Base-by-base conservation (phyloP, 306 rosid species). In the Cicer arietinum region DNA sequence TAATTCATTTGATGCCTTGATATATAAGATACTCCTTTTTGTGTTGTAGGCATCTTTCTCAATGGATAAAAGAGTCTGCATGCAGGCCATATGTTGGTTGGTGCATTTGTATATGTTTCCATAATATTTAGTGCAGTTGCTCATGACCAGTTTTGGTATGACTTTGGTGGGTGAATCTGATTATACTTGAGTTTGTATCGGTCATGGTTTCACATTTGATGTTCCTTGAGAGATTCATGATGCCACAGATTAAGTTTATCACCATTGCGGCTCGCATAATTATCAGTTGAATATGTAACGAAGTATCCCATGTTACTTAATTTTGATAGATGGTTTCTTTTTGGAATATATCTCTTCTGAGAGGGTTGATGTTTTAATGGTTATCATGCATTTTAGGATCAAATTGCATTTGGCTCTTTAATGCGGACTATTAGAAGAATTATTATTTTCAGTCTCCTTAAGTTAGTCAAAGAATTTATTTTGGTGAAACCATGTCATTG, bases 61-160 rank as follows among this genome's bases (percentile, higher is more conserved):
- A 60, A 48, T 68, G 77, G 70, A 70, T 61, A 57, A 80, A 69
- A 41, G 82, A 77, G 85, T 67, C 73, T 81, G 71, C 66, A 68
- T 52, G 56, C 73, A 66, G 50, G 84, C 80, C 67, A 7, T 52
- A 35, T 54, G 71, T 65, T 79, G 75, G 70, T 72, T 84, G 79
- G 71, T 79, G 85, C 76, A 71, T 81, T 79, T 80, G 83, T 81
- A 69, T 57, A 77, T 67, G 57, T 73, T 60, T 53, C 59, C 35
- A 51, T 65, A 35, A 50, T 74, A 35, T 69, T 37, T 70, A 77
- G 30, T 42, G 83, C 77, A 74, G 65, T 73, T 81, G 85, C 88
- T 71, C 60, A 81, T 82, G 75, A 62, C 78, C 87, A 82, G 75
- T 89, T 89, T 89, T 85, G 83, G 75, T 67, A 56, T 71, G 77